Evolutionary conservation across 2,329 filamentous ascomycete genomes (phyloP), one percentile per base, ranked within the genome.

Genomic region (Diaporthe caulivora): DNA sequence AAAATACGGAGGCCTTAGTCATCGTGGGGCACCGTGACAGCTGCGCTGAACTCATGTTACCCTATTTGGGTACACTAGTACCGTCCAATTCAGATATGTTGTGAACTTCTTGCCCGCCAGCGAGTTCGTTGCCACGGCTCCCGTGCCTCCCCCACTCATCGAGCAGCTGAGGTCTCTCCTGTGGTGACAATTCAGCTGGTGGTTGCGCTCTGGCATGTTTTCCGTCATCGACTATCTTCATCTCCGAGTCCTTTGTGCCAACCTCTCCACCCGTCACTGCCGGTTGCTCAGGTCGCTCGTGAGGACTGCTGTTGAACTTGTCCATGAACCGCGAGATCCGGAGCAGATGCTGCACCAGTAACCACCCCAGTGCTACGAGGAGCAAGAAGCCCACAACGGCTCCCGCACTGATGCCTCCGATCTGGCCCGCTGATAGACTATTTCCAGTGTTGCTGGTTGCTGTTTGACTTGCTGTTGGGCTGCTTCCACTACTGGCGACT

Each of bases 281-380:
- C n/a, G 62, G n/a, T 15, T 67, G n/a, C 13, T 37, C 62, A 1
- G 31, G 62, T 9, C 8, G 21, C 13, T 67, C 62, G 3, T n/a
- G 47, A 8, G 60, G n/a, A 17, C 49, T 42, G 15, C 5, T 67
- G 62, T 53, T 34, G 47, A 67, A 67, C 21, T 67, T 67, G 15
- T 67, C 31, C 62, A 67, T 67, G n/a, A 67, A 67, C 15, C n/a
- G 62, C 2, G 62, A 67, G 62, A 67, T 67, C 15, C 62, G 62
- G 29, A 65, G 34, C 26, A 65, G 15, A 26, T 65, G 62, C 44
- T 44, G 47, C 31, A 53, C 47, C 7, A 67, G 31, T 15, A 67
- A 47, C 31, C 44, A 53, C 4, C 47, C 47, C 31, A 67, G 31
- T 26, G 31, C 62, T 5, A 40, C 47, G 31, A 67, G 31, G n/a